These are phyloP conservation scores for Pythium biforme DNA, from an alignment of 352 stramenopile genomes.

Conservation along the genomic window DNA sequence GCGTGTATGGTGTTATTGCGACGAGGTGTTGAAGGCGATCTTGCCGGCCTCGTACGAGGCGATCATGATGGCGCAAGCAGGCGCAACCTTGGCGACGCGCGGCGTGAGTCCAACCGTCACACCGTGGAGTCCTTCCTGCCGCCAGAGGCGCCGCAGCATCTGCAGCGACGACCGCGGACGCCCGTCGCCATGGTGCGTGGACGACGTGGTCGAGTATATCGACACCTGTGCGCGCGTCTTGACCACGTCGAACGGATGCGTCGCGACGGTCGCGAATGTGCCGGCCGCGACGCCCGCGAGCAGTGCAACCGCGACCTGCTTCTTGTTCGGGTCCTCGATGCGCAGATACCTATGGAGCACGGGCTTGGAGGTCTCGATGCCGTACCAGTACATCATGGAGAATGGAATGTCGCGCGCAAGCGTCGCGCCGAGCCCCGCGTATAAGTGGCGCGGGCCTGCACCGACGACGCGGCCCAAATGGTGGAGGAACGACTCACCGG, in stretches of 20 bases:
- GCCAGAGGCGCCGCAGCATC: constrained; percentile 54
- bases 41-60: constrained; percentile 71
- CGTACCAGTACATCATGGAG: constrained; percentile 92
- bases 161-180: constrained; percentile 31
- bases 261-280: constrained; percentile 85
- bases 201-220: constrained; percentile 35
- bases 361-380: constrained; percentile 85
- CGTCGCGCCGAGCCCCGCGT: constrained; percentile 83
- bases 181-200: constrained; percentile 20
- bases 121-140: constrained; percentile 37
- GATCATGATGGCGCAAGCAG: constrained; percentile 82
- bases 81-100: constrained; percentile 68
- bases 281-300: constrained; percentile 80
- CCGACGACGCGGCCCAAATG: constrained; percentile 41
- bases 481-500: constrained; percentile 51
- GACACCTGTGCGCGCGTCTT: constrained; percentile 89
- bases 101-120: constrained; percentile 51
- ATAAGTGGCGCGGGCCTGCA: constrained; percentile 45
- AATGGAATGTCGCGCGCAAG: constrained; percentile 95
- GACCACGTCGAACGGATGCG: constrained; percentile 95
- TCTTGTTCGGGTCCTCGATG: constrained; percentile 32
- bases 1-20: constrained; percentile 10
- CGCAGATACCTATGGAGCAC: constrained; percentile 32
- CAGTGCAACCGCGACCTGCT: constrained; percentile 67
- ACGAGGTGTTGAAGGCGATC: constrained; percentile 40